Evolutionary conservation across 148 eudicot genomes (phyloP).

Genomic region (Selenicereus undatus): DNA sequence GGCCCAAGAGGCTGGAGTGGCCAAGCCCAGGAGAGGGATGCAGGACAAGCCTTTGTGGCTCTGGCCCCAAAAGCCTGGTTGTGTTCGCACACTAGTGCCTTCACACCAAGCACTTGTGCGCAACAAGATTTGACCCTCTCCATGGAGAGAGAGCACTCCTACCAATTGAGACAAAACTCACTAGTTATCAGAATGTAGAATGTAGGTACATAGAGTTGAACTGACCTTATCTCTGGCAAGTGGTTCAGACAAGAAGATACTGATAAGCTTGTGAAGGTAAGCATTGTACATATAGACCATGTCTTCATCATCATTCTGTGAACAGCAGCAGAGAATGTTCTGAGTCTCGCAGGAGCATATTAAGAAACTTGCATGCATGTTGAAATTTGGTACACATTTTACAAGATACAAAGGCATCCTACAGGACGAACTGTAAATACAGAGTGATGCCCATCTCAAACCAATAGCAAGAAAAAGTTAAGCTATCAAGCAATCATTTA

Average conservation of each 20-base stretch:
- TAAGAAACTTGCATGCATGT: background rate
- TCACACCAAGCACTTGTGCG: too few species aligned
- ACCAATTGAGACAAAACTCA: too few species aligned
- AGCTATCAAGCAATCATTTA: background rate
- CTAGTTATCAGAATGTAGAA: too few species aligned
- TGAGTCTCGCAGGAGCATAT: background rate
- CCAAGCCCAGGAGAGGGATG: too few species aligned
- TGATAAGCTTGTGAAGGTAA: constrained; percentile 88
- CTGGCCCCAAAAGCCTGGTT: too few species aligned
- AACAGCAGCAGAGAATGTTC: constrained; percentile 5
- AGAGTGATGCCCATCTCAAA: background rate
- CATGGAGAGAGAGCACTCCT: too few species aligned
- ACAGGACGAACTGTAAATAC: background rate
- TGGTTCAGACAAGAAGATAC: constrained; percentile 83
- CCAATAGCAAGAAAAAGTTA: background rate
- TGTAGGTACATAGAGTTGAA: background rate
- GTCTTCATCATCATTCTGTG: constrained; percentile 96
- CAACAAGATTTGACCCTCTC: too few species aligned
- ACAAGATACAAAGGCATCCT: background rate
- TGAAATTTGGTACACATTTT: background rate
- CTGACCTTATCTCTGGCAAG: constrained; percentile 93
- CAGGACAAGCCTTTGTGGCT: too few species aligned
- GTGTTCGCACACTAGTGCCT: too few species aligned
- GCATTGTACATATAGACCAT: constrained; percentile 92
- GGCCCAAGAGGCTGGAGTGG: too few species aligned